A percentile compares a stretch with the other conserved stretches of the same genome.
phyloP scores from a whole-genome alignment of 495 filamentous ascomycete genomes.

The Stereocaulon alpinum region DNA sequence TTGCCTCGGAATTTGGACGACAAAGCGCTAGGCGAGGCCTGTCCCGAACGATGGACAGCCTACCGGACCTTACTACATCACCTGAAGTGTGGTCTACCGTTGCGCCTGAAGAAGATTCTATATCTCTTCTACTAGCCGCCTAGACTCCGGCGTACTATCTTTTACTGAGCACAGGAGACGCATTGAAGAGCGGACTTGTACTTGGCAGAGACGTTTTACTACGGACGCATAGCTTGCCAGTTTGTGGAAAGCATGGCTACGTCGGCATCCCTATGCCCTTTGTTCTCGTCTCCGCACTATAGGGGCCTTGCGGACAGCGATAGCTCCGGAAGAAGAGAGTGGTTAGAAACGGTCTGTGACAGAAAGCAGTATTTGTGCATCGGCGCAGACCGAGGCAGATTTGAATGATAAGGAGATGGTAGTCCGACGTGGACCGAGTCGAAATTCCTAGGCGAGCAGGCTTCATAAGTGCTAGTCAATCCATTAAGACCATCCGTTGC shows the following conservation, averaged over 20 bases:
- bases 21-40: neutral
- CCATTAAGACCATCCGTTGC: too few relatives aligned
- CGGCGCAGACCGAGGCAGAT: neutral
- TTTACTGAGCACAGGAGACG: neutral
- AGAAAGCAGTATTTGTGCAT: neutral
- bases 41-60: neutral
- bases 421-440: neutral
- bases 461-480: neutral
- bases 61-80: neutral
- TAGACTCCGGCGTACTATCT: neutral
- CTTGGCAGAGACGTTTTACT: slow-evolving; percentile 7
- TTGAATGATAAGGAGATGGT: neutral
- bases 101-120: neutral
- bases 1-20: neutral
- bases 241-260: slow-evolving; percentile 5
- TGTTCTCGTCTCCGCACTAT: slow-evolving; percentile 10
- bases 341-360: slow-evolving; percentile 9
- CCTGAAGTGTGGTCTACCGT: neutral
- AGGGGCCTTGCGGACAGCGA: slow-evolving; percentile 1
- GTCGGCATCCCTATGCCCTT: slow-evolving; percentile 12
- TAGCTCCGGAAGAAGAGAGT: slow-evolving; percentile 3
- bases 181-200: slow-evolving; percentile 5
- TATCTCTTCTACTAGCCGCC: neutral
- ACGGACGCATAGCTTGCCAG: slow-evolving; percentile 10
- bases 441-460: neutral